A percentile compares a stretch with the other conserved stretches of the same genome.
Conservation (phyloP, 2,329 filamentous ascomycete genomes). For the Fusarium mangiferae region DNA sequence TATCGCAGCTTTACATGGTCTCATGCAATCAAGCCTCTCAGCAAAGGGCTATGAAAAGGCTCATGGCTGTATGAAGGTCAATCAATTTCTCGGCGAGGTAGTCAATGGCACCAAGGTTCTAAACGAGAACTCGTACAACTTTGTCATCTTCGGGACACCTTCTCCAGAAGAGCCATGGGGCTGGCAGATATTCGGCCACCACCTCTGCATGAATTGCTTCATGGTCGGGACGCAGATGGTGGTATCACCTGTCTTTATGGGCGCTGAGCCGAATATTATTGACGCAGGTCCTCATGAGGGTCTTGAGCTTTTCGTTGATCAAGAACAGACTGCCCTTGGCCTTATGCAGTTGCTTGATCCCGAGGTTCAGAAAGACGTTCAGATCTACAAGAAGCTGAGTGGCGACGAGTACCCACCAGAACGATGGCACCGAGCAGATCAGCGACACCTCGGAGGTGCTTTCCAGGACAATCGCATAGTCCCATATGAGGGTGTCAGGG, state of each 20-base stretch:
- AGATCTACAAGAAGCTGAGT: constrained; percentile 60
- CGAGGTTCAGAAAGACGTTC: not conserved
- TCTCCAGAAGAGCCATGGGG: constrained; percentile 72
- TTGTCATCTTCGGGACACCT: constrained; percentile 73
- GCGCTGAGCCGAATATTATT: constrained; percentile 80
- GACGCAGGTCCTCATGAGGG: constrained; percentile 70
- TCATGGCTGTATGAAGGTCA: constrained; percentile 74
- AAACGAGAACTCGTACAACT: constrained; percentile 80
- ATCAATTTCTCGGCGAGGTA: constrained; percentile 77
- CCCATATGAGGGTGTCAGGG: constrained; percentile 74
- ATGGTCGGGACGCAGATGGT: constrained; percentile 72
- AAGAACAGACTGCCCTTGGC: constrained; percentile 69
- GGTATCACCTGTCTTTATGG: constrained; percentile 78
- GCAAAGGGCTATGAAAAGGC: constrained; percentile 77
- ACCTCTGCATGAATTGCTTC: constrained; percentile 77
- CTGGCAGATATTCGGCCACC: constrained; percentile 79
- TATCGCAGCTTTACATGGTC: constrained; percentile 60
- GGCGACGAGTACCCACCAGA: constrained; percentile 71
- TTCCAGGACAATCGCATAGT: constrained; percentile 80
- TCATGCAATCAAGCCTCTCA: constrained; percentile 69
- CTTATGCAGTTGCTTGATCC: constrained; percentile 69
- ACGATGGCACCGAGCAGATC: constrained; percentile 81
- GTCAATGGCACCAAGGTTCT: constrained; percentile 69
- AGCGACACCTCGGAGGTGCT: constrained; percentile 79
- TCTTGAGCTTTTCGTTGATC: constrained; percentile 71